Base-by-base conservation (phyloP, 345 rosid species). In the Nephelium lappaceum region DNA sequence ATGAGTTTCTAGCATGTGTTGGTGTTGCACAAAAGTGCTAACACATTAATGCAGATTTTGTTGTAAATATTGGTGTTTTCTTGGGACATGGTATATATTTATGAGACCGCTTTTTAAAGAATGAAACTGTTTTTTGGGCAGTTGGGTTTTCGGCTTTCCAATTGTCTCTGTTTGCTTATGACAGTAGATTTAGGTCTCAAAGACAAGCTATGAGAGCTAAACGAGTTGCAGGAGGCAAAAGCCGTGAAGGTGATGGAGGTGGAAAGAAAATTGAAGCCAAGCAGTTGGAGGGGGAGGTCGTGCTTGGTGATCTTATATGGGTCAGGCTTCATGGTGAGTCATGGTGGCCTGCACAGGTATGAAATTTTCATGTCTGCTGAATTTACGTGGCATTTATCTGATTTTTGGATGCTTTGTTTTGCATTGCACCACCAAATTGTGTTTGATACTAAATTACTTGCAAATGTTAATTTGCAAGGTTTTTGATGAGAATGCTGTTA, bases 291-390 rank as follows among this genome's bases (percentile, higher is more conserved):
- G 84, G 73, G 70, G 73, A 79, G 73, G 78, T 78, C 11, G 10
- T 7, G 61, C 76, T 62, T 12, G 93, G 95, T 73, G 86, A 84
- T 64, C 45, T 86, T 49, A 81, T 85, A 66, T 88, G 92, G 92
- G 77, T 82, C 78, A 86, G 84, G 78, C 83, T 80, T 71, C 60
- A 5, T 49, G 65, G 77, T 66, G 76, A 81, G n/a, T 60, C 77
- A 4, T 87, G 93, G 92, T 91, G 95, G 95, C 95, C 92, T 4
- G 92, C 89, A 38, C 79, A 84, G 89, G 93, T 91, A 84, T 71
- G 82, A 57, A n/a, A 75, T 19, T 36, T n/a, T 21, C n/a, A 9
- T 53, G 36, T 14, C 1, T 55, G 66, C 16, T 76, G 66, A 11
- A 51, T 68, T 39, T 63, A 24, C 41, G 53, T 43, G 45, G 60